A percentile compares a stretch with the other conserved stretches of the same genome.
phyloP scores from a whole-genome alignment of 306 rosid species.

The Cicer cuneatum region DNA sequence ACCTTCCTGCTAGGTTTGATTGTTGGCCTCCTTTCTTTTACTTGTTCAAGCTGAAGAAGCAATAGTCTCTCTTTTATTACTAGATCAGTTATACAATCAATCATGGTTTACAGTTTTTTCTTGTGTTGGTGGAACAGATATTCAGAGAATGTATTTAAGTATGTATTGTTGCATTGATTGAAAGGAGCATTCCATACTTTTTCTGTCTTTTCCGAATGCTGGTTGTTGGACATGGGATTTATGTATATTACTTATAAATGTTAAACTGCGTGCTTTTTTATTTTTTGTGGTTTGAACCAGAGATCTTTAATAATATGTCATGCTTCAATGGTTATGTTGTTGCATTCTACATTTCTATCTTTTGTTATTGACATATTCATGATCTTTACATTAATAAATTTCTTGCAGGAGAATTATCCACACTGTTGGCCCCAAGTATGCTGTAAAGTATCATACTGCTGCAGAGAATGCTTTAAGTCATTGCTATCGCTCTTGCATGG shows the following conservation, averaged over 20 bases:
- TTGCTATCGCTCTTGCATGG: constrained; percentile 95
- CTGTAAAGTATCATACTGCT: constrained; percentile 96
- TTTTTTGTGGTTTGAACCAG: constrained; percentile 23
- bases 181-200: constrained; percentile 26
- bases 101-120: constrained; percentile 14
- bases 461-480: constrained; percentile 99
- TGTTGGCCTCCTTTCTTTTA: constrained; percentile 23
- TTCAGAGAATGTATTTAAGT: constrained; percentile 12
- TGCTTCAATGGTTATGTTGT: constrained; percentile 27
- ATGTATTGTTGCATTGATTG: constrained; percentile 24
- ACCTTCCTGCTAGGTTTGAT: constrained; percentile 96
- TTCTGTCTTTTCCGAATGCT: constrained; percentile 16
- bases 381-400: constrained; percentile 40
- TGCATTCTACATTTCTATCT: constrained; percentile 28
- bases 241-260: not conserved
- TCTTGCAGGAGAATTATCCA: constrained; percentile 84
- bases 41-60: constrained; percentile 30
- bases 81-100: constrained; percentile 20
- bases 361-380: constrained; percentile 22
- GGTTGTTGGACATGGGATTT: constrained; percentile 13
- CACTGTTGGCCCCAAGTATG: constrained; percentile 98
- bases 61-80: constrained; percentile 12
- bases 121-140: constrained; percentile 20
- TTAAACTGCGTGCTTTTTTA: not conserved
- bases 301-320: constrained; percentile 20